Evolutionary conservation across 2,329 filamentous ascomycete genomes (phyloP), one percentile per base, ranked within the genome.

Genomic region (Trichoderma sp.): DNA sequence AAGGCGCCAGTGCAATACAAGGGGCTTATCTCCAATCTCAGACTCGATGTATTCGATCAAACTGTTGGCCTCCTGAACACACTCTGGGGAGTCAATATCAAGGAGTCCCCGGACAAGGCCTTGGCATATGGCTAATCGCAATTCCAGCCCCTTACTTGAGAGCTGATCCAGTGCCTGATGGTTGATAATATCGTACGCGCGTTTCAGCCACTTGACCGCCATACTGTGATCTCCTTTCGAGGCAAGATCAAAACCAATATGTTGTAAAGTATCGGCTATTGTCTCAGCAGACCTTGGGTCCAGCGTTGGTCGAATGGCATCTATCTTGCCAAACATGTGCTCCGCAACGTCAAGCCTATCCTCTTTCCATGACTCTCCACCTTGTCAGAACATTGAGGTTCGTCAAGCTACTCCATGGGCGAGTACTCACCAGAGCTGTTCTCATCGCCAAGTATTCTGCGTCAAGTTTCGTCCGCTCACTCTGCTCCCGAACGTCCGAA

Each of bases 301-400:
- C 2, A 88, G 78, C 1, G 67, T 76, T 26, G 76, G 77, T 47
- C 76, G 79, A 11, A 81, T 79, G n/a, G 73, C 82, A 76, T 83
- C 81, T 2, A 89, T 81, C 76, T 92, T 92, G 43, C 81, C 81
- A 79, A 91, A 95, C 85, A 96, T 89, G 79, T 93, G 89, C 70
- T 97, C 93, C 32, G 93, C 93, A 62, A 94, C 87, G 71, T 95
- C 92, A 15, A 92, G 84, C 53, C 91, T 88, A 53, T 88, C 85
- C 77, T 94, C 90, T 76, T 90, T 89, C 90, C 91, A 97, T 34
- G 91, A 88, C 93, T 95, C 64, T 21, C 11, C 61, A 21, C 18
- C 3, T 12, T 2, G 66, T 79, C 64, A 80, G 77, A 28, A 34
- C 5, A 34, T 57, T 12, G 62, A 39, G 11, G 53, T 34, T 65